Evolutionary conservation across 805 yeast genomes (phyloP), one percentile per base, ranked within the genome.

Genomic region (Sporopachydermia lactativora): DNA sequence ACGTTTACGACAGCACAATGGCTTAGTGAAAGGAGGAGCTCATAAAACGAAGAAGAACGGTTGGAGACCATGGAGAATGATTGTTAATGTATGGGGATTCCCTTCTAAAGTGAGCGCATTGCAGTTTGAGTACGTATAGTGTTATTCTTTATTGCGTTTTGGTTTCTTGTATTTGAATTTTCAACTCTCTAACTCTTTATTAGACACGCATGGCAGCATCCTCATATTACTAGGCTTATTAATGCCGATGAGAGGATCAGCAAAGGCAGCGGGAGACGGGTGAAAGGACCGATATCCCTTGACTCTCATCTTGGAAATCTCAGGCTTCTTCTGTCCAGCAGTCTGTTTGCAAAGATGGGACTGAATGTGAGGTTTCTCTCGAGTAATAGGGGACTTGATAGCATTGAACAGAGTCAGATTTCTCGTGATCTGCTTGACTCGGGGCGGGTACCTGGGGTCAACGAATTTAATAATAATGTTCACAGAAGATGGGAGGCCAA

Each of bases 1-100:
- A 48, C 56, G 95, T 39, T 62, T 84, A 3, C 54, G 85, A 34
- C 95, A 83, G 49, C 95, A 83, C 53, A 83, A 83, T 59, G 94
- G 95, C 3, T 73, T 68, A 2, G 52, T 78, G 11, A 49, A 55
- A 15, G 82, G 82, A 1, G 92, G 94, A 2, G 94, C 94, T 0
- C 75, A 63, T 50, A 55, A 73, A 37, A 83, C 95, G 0, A 75
- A 67, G 47, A 58, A 62, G 39, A 54, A 55, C 13, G 76, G 75
- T 0, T 65, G 62, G 24, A 57, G 89, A 41, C 95, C 94, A 0
- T 83, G 95, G 95, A 71, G 66, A 43, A 74, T 79, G 77, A 54
- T 68, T 0, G 45, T 72, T 41, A 49, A 76, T 2, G 80, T 84
- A 0, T 64, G 78, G 50, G 86, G 88, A 2, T 83, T 84, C 52